phyloP scores from a whole-genome alignment of 78 protist species.

The Speleostelium caveatum region DNA sequence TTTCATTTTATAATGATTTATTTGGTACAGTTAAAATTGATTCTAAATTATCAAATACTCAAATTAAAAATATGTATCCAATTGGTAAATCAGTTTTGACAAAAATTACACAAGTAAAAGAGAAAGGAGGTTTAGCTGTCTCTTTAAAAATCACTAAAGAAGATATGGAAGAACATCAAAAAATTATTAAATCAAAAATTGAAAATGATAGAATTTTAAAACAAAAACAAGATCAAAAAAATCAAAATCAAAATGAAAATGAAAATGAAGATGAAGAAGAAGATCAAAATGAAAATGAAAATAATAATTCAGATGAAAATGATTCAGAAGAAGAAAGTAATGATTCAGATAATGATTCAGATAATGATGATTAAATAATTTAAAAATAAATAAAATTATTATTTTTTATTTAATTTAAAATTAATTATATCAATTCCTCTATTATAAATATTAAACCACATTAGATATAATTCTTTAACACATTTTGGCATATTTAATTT shows the following conservation, averaged over 20 bases:
- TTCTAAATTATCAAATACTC: slow-evolving; percentile 2
- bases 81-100: slow-evolving; percentile 19
- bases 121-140: neutral
- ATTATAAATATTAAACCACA: too few species aligned
- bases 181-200: neutral
- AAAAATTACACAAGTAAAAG: neutral
- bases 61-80: slow-evolving; percentile 15
- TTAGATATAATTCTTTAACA: too few species aligned
- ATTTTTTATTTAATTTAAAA: too few species aligned
- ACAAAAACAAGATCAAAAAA: neutral
- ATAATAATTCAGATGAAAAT: neutral
- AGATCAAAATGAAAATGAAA: neutral
- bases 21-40: slow-evolving; percentile 42
- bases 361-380: neutral
- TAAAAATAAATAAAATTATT: too few species aligned
- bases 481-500: too few species aligned
- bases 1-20: slow-evolving; percentile 31
- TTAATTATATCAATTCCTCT: too few species aligned
- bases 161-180: neutral
- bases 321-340: neutral
- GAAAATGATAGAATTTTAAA: neutral
- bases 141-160: neutral
- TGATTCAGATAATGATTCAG: neutral
- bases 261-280: too few species aligned
- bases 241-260: neutral